These are phyloP conservation scores for Kandelia obovata DNA, from an alignment of 345 rosid species.

Conservation along the genomic window DNA sequence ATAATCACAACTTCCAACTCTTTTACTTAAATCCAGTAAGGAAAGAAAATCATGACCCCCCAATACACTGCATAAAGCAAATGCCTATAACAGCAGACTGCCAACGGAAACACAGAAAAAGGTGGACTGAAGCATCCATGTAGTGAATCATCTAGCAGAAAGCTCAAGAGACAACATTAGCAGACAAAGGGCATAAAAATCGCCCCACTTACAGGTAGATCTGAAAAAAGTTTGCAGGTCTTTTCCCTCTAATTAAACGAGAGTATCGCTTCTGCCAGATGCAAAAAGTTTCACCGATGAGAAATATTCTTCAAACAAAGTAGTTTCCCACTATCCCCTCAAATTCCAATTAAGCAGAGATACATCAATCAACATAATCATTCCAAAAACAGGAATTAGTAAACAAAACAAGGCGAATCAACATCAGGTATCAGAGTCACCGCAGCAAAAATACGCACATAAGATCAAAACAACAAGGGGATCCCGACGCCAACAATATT, in stretches of 20 bases:
- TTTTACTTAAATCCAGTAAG: too few relatives aligned
- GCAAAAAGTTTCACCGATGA: background rate
- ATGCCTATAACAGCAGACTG: too few relatives aligned
- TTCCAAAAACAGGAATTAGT: too few relatives aligned
- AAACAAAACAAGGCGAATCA: too few relatives aligned
- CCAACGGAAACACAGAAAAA: too few relatives aligned
- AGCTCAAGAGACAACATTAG: background rate
- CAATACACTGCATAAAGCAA: too few relatives aligned
- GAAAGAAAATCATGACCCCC: too few relatives aligned
- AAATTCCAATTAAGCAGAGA: background rate
- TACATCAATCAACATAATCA: too few relatives aligned
- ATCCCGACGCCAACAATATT: background rate
- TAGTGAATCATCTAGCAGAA: background rate
- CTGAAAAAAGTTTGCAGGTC: background rate
- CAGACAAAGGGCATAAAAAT: background rate
- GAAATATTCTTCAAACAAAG: background rate
- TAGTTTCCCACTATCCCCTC: background rate
- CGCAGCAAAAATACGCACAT: too few relatives aligned
- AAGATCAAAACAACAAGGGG: background rate
- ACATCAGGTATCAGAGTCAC: too few relatives aligned
- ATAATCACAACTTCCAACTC: too few relatives aligned
- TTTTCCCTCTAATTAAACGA: background rate
- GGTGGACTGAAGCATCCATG: background rate
- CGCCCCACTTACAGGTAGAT: background rate
- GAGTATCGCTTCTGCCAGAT: background rate